Evolutionary conservation across 2,329 filamentous ascomycete species (phyloP), one percentile per base, ranked within the genome.

Genomic region (Aspergillus pseudoglaucus): DNA sequence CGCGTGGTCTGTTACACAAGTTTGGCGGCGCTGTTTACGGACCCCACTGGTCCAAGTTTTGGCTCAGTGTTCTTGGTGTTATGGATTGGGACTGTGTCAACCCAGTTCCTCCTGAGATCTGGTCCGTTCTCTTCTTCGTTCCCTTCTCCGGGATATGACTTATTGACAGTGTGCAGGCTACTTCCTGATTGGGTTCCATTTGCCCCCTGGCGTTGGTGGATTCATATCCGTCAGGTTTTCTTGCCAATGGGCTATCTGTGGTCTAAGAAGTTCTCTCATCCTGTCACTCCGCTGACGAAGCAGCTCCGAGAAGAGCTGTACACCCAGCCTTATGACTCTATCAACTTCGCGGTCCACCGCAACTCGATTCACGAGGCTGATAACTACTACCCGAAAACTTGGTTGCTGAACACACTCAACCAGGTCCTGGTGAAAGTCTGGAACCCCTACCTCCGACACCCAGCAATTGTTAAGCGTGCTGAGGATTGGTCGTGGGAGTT

Each of bases 31-130:
- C 89, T 1, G 75, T 87, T 12, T 83, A 89, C 59, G 82, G 82
- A 1, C 94, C 93, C 18, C 93, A 97, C 64, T 98, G 93, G 93
- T 82, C 82, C n/a, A 98, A 98, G 64, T 94, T 94, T 68, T 96
- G 90, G 90, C 78, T 98, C 42, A 85, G 85, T 35, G 78, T 94
- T 2, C 71, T 98, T 51, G 90, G 90, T 14, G 80, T 97, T 3
- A 83, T 83, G 63, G 75, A 85, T 23, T 98, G 91, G 90, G 89
- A 95, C 47, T 83, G 93, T 50, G 90, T 97, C 57, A 98, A 97
- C 59, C 93, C 93, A 0, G 83, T 93, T 2, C 93, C 93, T 1
- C 88, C 93, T 0, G 93, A 98, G 72, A 68, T 97, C 40, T 98
- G 93, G 93, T 75, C 69, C 20, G 64, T 70, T 14, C 40, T 30